These are phyloP conservation scores for Sugiyamaella floridensis DNA, from an alignment of 805 yeast species.

Conservation along the genomic window DNA sequence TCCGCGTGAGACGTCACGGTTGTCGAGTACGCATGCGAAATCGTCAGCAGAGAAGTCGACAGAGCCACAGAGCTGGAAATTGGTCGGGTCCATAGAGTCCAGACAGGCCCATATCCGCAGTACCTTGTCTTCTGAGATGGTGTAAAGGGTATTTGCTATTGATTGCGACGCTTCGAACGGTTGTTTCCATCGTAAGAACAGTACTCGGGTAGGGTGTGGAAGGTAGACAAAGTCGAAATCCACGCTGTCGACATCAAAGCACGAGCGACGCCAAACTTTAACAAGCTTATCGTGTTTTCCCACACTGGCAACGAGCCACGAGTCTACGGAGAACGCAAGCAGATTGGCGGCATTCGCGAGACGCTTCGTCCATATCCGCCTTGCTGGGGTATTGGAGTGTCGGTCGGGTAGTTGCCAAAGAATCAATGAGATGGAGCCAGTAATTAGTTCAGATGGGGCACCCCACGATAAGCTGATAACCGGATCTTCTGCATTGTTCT, in stretches of 20 bases:
- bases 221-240: conserved; percentile 63
- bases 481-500: conserved; percentile 25
- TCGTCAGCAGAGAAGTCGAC: conserved; percentile 35
- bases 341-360: conserved; percentile 58
- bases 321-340: conserved; percentile 58
- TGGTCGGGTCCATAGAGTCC: conserved; percentile 17
- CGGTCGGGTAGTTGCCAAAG: conserved; percentile 42
- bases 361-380: conserved; percentile 37
- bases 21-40: conserved; percentile 36
- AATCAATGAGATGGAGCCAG: conserved; percentile 51
- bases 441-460: conserved; percentile 44
- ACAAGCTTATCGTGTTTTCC: conserved; percentile 59
- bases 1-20: conserved; percentile 30
- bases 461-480: conserved; percentile 53
- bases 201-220: conserved; percentile 55
- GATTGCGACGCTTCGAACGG: conserved; percentile 31
- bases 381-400: background rate
- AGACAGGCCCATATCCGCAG: conserved; percentile 54
- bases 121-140: conserved; percentile 52
- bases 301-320: conserved; percentile 57
- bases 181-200: conserved; percentile 52
- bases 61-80: conserved; percentile 35
- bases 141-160: conserved; percentile 51
- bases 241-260: conserved; percentile 57
- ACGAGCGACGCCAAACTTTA: conserved; percentile 71